Evolutionary conservation across 1,139 yeast genomes (phyloP).

Genomic region (Meyerozyma elateridarum): DNA sequence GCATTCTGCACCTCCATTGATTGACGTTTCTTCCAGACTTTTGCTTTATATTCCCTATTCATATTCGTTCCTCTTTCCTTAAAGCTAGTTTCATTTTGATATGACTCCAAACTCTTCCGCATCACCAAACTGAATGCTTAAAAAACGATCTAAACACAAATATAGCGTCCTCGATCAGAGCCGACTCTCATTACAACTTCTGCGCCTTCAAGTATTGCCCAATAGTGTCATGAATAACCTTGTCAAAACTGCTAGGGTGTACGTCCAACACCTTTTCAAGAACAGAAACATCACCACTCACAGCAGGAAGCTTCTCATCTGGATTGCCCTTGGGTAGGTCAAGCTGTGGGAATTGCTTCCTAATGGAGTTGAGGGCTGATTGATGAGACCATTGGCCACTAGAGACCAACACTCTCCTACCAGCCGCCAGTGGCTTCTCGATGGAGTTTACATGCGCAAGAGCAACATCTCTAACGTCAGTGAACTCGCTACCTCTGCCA

Average conservation of each 20-base stretch:
- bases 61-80: no score
- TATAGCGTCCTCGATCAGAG: no score
- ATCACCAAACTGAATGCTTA: no score
- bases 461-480: conserved; percentile 15
- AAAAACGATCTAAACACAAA: no score
- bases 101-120: no score
- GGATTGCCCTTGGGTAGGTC: not conserved
- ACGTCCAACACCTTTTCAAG: conserved; percentile 10
- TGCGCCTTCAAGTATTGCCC: not conserved
- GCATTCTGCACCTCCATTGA: no score
- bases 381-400: conserved; percentile 14
- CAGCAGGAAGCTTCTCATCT: not conserved
- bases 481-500: conserved; percentile 11
- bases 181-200: no score
- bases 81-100: no score
- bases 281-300: conserved; percentile 6
- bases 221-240: conserved; percentile 8
- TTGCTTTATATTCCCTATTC: no score
- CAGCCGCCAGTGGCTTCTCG: conserved; percentile 12
- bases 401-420: conserved; percentile 18
- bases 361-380: not conserved
- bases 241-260: conserved; percentile 9
- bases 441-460: conserved; percentile 13
- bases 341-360: conserved; percentile 1
- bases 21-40: no score